Evolutionary conservation across 169 alveolate genomes (phyloP), one percentile per base, ranked within the genome.

Genomic region (Plasmodium gallinaceum): DNA sequence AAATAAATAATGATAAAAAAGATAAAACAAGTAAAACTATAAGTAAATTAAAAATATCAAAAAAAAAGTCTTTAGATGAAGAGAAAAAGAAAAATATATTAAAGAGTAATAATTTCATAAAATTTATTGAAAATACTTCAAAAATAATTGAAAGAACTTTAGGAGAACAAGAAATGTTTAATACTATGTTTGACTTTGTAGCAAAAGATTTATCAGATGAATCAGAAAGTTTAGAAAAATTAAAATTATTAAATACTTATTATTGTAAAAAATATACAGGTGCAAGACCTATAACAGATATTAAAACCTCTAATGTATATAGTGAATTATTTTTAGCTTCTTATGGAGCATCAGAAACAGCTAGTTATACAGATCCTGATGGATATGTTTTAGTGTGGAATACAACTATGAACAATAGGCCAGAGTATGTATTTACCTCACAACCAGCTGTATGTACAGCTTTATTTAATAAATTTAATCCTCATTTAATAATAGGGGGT

Each of bases 401-500:
- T 51, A 61, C 57, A 0, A 58, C 95, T 3, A 74, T 95, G 91
- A 95, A 93, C 88, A 88, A 92, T 46, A 87, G 95, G 46, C 99
- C 99, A 3, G 99, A 97, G 80, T 93, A 92, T 70, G 93, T 95
- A 26, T 95, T 96, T 57, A 94, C 93, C 52, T 95, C 97, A 61
- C 95, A 96, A 83, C 93, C 97, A 51, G 96, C 96, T 90, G 95
- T 96, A 16, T 96, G 98, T 58, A 65, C 93, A 10, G 96, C 98
- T 6, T 88, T 95, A 42, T 97, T 96, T 91, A 95, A 96, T 92
- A 96, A 97, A 16, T 95, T 94, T 88, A 90, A 96, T 74, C 98
- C 98, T 9, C 93, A 94, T 64, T 74, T 96, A 37, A 93, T 97
- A 5, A 64, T 97, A 3, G 99, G 99, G 12, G 99, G 98, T 14